Base-by-base conservation (phyloP, 805 yeast genomes). In the Ogataea wickerhamii region DNA sequence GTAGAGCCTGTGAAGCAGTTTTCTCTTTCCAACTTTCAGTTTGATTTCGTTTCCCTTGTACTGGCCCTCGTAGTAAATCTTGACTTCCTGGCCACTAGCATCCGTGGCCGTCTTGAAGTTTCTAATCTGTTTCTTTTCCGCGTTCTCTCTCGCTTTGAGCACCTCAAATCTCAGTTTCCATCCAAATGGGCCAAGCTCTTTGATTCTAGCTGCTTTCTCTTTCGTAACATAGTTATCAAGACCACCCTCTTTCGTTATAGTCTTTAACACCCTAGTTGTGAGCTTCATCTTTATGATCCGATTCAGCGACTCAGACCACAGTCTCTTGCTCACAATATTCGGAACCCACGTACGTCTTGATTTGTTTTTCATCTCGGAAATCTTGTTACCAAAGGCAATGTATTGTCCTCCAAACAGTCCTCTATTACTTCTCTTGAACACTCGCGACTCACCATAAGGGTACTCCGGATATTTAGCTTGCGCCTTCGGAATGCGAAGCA, bases 221-320 rank as follows among this genome's bases (percentile, higher is more conserved):
- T 93, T 93, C 29, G 79, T 73, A 44, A 93, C 63, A 58, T 93
- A 93, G 47, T 80, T 80, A 58, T 93, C 99, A 40, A 93, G 70
- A 4, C 99, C 98, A 45, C 98, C 98, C 61, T 91, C 98, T 52
- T 80, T 86, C 41, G 86, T 82, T 42, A 93, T 82, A 0, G 97
- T 88, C 53, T 81, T 78, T 56, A 93, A 71, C 5, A 88, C 97
- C 43, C 81, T 76, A 4, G 97, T 76, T 6, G 88, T 80, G 24
- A 88, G 78, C 43, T 73, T 78, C 38, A 87, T 61, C 34, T 68
- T 67, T 31, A 88, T 60, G 27, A 67, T 62, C 48, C 69, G 70
- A 41, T 78, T 66, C 52, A 93, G 70, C 0, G 85, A 66, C 50
- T 86, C 95, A 47, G 96, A 86, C 93, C 95, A 91, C 32, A 93